Base-by-base conservation (phyloP, 1,284 basidiomycete genomes). In the Cutaneotrichosporon cutaneum region DNA sequence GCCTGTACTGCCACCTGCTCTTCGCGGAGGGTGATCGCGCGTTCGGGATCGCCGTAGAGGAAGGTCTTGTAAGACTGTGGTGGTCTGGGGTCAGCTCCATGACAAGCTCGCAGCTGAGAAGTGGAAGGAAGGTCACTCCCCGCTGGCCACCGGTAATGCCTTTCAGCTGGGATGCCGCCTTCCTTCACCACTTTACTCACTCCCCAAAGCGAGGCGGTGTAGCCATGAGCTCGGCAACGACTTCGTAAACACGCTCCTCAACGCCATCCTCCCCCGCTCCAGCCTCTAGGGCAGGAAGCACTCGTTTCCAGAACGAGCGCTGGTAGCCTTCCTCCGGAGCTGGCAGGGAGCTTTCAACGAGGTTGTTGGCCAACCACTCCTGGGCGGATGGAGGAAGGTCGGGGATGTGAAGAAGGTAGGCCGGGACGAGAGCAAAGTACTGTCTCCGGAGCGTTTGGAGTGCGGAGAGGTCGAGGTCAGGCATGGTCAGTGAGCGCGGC, bases 1-100 rank as follows among this genome's bases (percentile, higher is more conserved):
- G 72, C 73, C 62, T 79, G 77, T 22, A 81, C 75, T 1, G 75
- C 77, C 6, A 76, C 75, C 56, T 78, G 79, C 42, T 80, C 79
- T 60, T 81, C 80, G 13, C 75, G 61, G n/a, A 81, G 66, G 0
- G 74, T 77, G 18, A 81, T 70, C 21, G 21, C 44, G 22, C 26
- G 5, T 14, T 70, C 61, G 4, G 52, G 52, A 2, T 16, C 10
- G 27, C 48, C 27, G 63, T 78, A 81, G 30, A 80, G 70, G 65
- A 80, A 80, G 1, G 79, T 79, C 63, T 80, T 73, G 68, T 70
- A 76, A 6, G 77, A 78, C 26, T 71, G 64, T 39, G 66, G 62
- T 4, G 77, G 77, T 18, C 76, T 76, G 63, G 5, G 4, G 36
- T 51, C 18, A 51, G 48, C 27, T 22, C 14, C n/a, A n/a, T 27